phyloP scores from a whole-genome alignment of 2,329 filamentous ascomycete genomes.

The Hypoxylon sp. region DNA sequence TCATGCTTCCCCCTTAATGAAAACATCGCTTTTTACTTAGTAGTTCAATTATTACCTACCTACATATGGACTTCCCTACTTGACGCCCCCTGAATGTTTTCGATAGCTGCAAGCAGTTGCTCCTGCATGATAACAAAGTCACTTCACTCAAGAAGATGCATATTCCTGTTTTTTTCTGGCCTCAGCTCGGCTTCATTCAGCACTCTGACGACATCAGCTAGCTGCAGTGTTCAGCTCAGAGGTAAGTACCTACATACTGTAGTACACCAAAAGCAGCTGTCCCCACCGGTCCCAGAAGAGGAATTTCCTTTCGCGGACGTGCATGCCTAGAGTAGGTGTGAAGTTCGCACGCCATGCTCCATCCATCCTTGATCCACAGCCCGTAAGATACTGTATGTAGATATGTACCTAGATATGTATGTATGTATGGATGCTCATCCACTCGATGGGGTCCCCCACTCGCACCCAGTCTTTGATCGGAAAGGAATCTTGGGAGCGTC shows the following conservation, averaged over 20 bases:
- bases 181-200: slow-evolving; percentile 42
- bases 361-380: too few species aligned
- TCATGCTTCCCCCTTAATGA: slow-evolving; percentile 45
- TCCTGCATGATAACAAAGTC: slow-evolving; percentile 48
- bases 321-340: slow-evolving; percentile 43
- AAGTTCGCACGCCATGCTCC: slow-evolving; percentile 42
- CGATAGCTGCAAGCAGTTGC: slow-evolving; percentile 55
- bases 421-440: too few species aligned
- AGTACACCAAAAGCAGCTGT: slow-evolving; percentile 46
- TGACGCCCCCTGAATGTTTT: slow-evolving; percentile 58
- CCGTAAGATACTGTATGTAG: too few species aligned
- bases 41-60: too few species aligned
- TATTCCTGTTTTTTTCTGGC: slow-evolving; percentile 47
- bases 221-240: too few species aligned
- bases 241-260: slow-evolving; percentile 48
- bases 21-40: slow-evolving; percentile 42
- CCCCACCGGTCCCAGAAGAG: slow-evolving; percentile 48
- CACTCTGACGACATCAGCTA: slow-evolving; percentile 41
- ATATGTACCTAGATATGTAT: too few species aligned
- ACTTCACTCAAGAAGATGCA: slow-evolving; percentile 46
- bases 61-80: too few species aligned
- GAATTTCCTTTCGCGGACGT: slow-evolving; percentile 35
- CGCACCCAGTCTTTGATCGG: slow-evolving; percentile 37
- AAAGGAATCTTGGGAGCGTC: slow-evolving; percentile 42
- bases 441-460: too few species aligned